Evolutionary conservation across 1,284 basidiomycete genomes (phyloP), one percentile per base, ranked within the genome.

Genomic region (Rhizopogon hawkerae): DNA sequence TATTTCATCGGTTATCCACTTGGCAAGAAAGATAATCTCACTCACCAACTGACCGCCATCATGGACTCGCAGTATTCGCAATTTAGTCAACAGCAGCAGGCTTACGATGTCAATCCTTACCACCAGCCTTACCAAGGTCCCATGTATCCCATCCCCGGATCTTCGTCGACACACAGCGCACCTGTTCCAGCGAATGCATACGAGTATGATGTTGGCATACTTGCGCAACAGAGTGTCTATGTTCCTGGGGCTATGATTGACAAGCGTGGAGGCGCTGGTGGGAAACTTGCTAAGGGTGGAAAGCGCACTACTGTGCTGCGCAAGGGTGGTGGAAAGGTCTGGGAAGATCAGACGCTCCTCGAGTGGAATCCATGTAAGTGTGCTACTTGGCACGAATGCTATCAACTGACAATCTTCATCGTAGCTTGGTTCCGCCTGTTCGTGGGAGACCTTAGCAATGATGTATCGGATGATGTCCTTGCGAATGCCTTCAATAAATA

Each of bases 371-470:
- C 96, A 41, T 82, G 93, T 95, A 63, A 65, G 89, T 77, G 5
- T 3, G 11, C 41, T 41, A n/a, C 41, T 42, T 31, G 16, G 6
- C 21, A 31, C 11, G 39, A 31, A 42, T 21, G 38, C 13, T 24
- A 45, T 47, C 50, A 34, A 50, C 53, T 54, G 34, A 57, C 56
- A 42, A 58, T 36, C 41, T 56, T 46, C 50, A 16, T 33, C 29
- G 46, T 58, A 96, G 91, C 89, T 10, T 98, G 97, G 91, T 98
- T 96, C 72, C 83, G 96, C 26, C 73, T 99, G 39, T 99, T 99
- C 61, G 92, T 99, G 18, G 96, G 96, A 44, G 95, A 99, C 67
- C 77, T 98, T 36, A 97, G 94, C 60, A 98, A 98, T 64, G 96
- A 98, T 69, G 94, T 98, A 26, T 92, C 91, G 47, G 96, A 98